Percentiles rank a stretch among this genome's conserved stretches.
phyloP scores from a whole-genome alignment of 805 yeast genomes.

The Starmerella stigmatis region DNA sequence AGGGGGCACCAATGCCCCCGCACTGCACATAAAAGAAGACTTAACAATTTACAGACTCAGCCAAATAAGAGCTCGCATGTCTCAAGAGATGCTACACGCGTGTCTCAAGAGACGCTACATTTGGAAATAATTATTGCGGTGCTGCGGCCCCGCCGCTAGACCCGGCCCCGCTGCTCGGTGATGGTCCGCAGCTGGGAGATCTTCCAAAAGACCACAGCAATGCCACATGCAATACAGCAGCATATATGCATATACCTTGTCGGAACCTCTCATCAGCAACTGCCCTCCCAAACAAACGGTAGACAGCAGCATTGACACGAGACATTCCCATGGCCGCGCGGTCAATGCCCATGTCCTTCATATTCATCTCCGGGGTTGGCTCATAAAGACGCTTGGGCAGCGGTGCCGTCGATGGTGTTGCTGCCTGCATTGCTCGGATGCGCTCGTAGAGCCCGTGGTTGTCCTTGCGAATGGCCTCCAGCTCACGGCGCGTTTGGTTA shows the following conservation, averaged over 20 bases:
- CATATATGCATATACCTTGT: conserved; percentile 42
- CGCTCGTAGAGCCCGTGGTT: conserved; percentile 73
- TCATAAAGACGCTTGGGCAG: conserved; percentile 55
- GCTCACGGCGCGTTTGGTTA: conserved; percentile 53
- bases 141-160: not conserved
- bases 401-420: conserved; percentile 41
- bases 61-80: no score
- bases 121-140: not conserved
- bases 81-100: no score
- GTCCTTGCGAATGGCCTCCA: conserved; percentile 55
- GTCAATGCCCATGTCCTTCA: conserved; percentile 66
- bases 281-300: conserved; percentile 33
- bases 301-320: conserved; percentile 59
- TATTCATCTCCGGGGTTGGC: conserved; percentile 72
- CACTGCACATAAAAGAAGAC: no score
- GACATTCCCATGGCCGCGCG: conserved; percentile 62
- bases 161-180: not conserved
- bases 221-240: conserved; percentile 61
- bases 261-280: conserved; percentile 19
- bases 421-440: conserved; percentile 35
- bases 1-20: no score
- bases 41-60: no score
- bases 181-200: not conserved
- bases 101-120: no score
- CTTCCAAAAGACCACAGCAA: not conserved